Conservation (phyloP, 495 filamentous ascomycete genomes). For the Daldinia decipiens region DNA sequence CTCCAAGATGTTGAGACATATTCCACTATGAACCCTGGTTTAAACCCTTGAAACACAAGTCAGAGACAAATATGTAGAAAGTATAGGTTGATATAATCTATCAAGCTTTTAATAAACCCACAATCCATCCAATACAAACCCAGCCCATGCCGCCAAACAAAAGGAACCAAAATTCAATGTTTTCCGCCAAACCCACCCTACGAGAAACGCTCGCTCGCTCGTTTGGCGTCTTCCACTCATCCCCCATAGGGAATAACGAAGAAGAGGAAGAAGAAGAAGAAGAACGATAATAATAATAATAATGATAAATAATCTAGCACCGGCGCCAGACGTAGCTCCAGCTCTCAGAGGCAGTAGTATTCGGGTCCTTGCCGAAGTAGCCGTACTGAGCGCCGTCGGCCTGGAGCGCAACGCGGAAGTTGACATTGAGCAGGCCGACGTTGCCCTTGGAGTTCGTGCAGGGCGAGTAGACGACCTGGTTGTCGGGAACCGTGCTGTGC, state of each 20-base stretch:
- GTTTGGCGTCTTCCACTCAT: background rate
- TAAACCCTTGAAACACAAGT: background rate
- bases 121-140: conserved; percentile 1
- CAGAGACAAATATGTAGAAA: background rate
- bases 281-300: background rate
- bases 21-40: background rate
- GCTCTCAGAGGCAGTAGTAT: conserved; percentile 47
- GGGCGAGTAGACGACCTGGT: conserved; percentile 50
- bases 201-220: conserved; percentile 6
- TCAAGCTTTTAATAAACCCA: conserved; percentile 22
- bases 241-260: no score
- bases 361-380: conserved; percentile 52
- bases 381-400: conserved; percentile 47
- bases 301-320: conserved; percentile 45
- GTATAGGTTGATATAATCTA: conserved; percentile 26
- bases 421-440: conserved; percentile 58
- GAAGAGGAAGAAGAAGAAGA: background rate
- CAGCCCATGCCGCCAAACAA: conserved; percentile 18
- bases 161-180: conserved; percentile 6
- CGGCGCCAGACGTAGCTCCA: conserved; percentile 57
- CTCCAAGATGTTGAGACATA: background rate
- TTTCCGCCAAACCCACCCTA: conserved; percentile 10
- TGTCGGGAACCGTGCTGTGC: conserved; percentile 41
- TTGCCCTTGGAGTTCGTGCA: conserved; percentile 50
- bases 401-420: conserved; percentile 55